Conservation (phyloP, 2,329 filamentous ascomycete species). For the Pseudocercospora pini-densiflorae region DNA sequence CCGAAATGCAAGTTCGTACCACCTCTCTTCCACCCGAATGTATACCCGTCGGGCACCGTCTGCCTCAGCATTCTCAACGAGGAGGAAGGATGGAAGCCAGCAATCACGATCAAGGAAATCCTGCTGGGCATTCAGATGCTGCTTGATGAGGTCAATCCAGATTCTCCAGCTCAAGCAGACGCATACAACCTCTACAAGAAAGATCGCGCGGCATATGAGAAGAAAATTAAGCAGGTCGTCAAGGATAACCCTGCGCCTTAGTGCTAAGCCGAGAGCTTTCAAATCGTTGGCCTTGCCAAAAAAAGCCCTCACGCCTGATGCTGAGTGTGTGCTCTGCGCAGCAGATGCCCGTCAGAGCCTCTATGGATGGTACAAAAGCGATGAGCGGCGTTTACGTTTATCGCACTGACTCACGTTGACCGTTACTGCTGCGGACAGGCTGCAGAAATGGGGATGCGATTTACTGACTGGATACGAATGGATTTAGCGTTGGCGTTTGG, state of each 20-base stretch:
- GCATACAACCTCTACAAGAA: conserved; percentile 97
- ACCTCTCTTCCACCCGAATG: conserved; percentile 96
- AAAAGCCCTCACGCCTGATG: neutral
- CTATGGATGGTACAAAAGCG: neutral
- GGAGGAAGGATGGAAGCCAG: conserved; percentile 97
- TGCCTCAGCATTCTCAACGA: conserved; percentile 98
- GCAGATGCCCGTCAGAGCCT: neutral
- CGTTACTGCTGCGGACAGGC: neutral
- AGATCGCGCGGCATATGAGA: conserved; percentile 84
- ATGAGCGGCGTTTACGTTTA: neutral
- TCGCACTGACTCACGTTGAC: neutral
- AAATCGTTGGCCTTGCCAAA: neutral
- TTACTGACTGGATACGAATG: neutral
- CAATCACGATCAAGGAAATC: conserved; percentile 98
- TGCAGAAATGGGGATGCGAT: neutral
- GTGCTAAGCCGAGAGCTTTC: conserved; percentile 2
- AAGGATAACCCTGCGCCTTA: conserved; percentile 80
- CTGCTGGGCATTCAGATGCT: conserved; percentile 94
- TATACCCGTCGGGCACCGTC: conserved; percentile 97
- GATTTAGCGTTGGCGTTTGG: conserved; percentile 17
- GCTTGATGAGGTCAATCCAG: conserved; percentile 94
- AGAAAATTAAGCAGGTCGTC: conserved; percentile 82
- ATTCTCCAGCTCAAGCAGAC: conserved; percentile 94
- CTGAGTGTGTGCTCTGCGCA: neutral
- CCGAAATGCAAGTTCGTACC: conserved; percentile 99